Evolutionary conservation across 352 stramenopile species (phyloP).

Genomic region (Pythium apleroticum): DNA sequence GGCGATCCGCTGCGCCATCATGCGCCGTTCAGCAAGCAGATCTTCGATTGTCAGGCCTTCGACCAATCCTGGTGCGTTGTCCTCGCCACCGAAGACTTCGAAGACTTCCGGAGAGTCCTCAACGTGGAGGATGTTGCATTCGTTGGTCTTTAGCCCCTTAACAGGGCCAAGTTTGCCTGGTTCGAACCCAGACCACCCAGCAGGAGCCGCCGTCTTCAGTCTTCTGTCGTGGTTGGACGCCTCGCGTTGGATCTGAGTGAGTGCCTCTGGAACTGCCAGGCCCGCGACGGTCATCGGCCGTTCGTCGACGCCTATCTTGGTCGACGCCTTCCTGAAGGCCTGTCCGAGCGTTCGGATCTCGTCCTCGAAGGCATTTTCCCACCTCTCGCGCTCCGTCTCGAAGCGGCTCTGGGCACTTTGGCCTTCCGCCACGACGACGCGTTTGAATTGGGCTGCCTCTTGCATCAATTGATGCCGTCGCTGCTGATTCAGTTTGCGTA

Average conservation of each 20-base stretch:
- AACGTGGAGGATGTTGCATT: slow-evolving; percentile 26
- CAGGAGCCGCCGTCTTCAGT: slow-evolving; percentile 40
- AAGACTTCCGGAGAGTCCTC: slow-evolving; percentile 39
- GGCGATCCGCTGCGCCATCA: slow-evolving; percentile 40
- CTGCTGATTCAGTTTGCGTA: slow-evolving; percentile 42
- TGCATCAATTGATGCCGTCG: slow-evolving; percentile 38
- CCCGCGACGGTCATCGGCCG: slow-evolving; percentile 58
- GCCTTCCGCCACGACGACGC: slow-evolving; percentile 25
- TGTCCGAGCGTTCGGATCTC: slow-evolving; percentile 45
- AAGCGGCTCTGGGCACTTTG: slow-evolving; percentile 22
- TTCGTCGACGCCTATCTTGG: neutral
- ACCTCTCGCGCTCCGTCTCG: slow-evolving; percentile 37
- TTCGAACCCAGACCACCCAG: slow-evolving; percentile 13
- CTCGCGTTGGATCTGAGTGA: slow-evolving; percentile 47
- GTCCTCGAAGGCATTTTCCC: slow-evolving; percentile 51
- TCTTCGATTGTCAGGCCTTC: slow-evolving; percentile 13
- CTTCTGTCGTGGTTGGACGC: slow-evolving; percentile 41
- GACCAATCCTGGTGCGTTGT: neutral
- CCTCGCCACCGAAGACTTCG: slow-evolving; percentile 30
- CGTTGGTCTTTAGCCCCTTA: neutral
- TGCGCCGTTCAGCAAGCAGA: slow-evolving; percentile 37
- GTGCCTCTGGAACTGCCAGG: slow-evolving; percentile 45
- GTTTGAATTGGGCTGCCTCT: slow-evolving; percentile 32
- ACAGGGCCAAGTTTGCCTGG: neutral
- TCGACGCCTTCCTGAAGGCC: slow-evolving; percentile 43